Base-by-base conservation (phyloP, 495 filamentous ascomycete genomes). In the Elasticomyces elasticus region DNA sequence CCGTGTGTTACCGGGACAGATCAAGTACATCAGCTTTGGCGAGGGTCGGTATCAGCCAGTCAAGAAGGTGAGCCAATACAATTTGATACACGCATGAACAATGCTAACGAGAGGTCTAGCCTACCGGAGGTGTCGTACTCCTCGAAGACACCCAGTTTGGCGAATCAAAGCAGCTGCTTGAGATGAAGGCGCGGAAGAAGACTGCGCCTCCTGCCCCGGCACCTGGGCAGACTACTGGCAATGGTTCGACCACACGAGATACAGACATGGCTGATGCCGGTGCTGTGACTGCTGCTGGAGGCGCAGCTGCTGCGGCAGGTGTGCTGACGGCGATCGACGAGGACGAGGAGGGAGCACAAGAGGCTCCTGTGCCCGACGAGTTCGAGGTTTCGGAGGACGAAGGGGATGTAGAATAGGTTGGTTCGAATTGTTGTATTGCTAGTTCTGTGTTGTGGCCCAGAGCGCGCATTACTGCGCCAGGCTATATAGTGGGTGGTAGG, bases 21-120 rank as follows among this genome's bases (percentile, higher is more conserved):
- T 95, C 62, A 95, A 91, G 70, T 96, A 87, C 66, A 89, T 97
- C 65, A 94, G 79, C 65, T 95, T 97, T 77, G 73, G 76, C 28
- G 80, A 85, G 59, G 80, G 80, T 13, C 81, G 94, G 52, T 97
- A 95, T 67, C 84, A 86, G 76, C 91, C 94, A 26, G 90, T 96
- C 46, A 97, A 97, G 74, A 87, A 94, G 75, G 89, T 92, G 74
- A 66, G 79, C 71, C 60, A 44, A 27, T 55, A 56, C 6, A 23
- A 23, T 19, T 45, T 45, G 6, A 22, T 5, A 23, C 5, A 23
- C 13, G 17, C 11, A 19, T 9, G 51, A 24, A 62, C 37, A 57
- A 23, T 51, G 48, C 26, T 28, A 31, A 19, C 24, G 15, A 38
- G n/a, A 37, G 6, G 17, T 31, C 23, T 58, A 94, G 87, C 89